Percentiles rank a stretch among this genome's conserved stretches.
phyloP scores from a whole-genome alignment of 225 moss, liverwort and hornwort genomes.

The Asterella californica region DNA sequence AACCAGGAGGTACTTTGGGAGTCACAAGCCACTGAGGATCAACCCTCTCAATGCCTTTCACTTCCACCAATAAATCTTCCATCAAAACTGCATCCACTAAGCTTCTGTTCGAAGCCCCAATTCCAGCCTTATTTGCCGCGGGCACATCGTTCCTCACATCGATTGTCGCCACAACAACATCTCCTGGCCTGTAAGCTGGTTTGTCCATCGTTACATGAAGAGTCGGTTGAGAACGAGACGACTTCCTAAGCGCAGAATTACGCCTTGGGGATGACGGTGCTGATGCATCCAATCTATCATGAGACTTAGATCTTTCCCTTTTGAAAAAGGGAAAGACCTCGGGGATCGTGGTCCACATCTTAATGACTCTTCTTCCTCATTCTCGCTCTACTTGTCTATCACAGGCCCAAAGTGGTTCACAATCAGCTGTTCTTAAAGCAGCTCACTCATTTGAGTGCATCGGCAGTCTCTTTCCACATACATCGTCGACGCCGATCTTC shows the following conservation, averaged over 20 bases:
- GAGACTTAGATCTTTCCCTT: conserved; percentile 48
- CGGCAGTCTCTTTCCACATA: neutral
- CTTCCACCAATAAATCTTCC: conserved; percentile 88
- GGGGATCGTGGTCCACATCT: conserved; percentile 47
- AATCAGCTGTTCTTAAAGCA: conserved; percentile 14
- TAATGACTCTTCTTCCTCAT: conserved; percentile 27
- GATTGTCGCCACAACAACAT: conserved; percentile 72
- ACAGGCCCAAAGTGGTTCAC: neutral
- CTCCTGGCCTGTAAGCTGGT: conserved; percentile 84
- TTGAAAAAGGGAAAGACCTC: conserved; percentile 56
- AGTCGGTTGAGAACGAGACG: conserved; percentile 41
- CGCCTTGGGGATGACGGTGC: conserved; percentile 29
- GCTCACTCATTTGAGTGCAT: conserved; percentile 9
- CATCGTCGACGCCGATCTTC: conserved; percentile 17
- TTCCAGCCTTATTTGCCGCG: conserved; percentile 23
- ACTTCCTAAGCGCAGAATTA: conserved; percentile 22
- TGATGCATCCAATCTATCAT: conserved; percentile 42
- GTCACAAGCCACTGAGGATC: conserved; percentile 92
- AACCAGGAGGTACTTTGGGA: conserved; percentile 53
- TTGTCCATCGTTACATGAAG: conserved; percentile 75
- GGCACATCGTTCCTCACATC: conserved; percentile 53
- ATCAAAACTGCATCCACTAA: conserved; percentile 72
- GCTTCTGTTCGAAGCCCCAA: conserved; percentile 41
- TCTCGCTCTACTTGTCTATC: conserved; percentile 7
- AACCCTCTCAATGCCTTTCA: conserved; percentile 89